Evolutionary conservation across 345 rosid genomes (phyloP).

Genomic region (Cardamine resedifolia): DNA sequence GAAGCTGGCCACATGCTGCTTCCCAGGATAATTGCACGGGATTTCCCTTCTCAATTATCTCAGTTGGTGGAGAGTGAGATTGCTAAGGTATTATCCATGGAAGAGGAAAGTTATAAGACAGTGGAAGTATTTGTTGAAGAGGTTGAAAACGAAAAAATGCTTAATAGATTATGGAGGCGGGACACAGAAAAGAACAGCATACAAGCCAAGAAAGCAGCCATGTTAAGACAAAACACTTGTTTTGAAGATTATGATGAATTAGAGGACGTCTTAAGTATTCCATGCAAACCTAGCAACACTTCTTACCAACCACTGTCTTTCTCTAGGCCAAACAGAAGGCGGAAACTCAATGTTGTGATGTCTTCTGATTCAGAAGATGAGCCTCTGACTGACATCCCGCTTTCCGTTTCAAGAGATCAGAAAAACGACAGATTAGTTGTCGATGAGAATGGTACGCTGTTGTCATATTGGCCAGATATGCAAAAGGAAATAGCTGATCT

Average conservation of each 20-base stretch:
- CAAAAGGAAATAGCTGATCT: conserved; percentile 39
- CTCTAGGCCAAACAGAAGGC: conserved; percentile 42
- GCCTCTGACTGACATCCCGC: conserved; percentile 27
- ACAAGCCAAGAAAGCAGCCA: conserved; percentile 76
- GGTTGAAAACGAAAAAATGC: conserved; percentile 44
- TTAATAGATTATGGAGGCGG: conserved; percentile 37
- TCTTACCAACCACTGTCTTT: conserved; percentile 48
- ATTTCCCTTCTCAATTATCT: conserved; percentile 70
- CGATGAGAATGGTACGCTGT: conserved; percentile 34
- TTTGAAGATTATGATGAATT: conserved; percentile 45
- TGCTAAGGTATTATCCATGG: conserved; percentile 42
- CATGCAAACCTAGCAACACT: conserved; percentile 43
- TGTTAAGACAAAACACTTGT: conserved; percentile 62
- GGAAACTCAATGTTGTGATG: conserved; percentile 51
- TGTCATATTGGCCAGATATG: conserved; percentile 35
- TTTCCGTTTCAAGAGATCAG: conserved; percentile 31
- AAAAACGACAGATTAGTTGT: conserved; percentile 33
- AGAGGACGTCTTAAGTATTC: conserved; percentile 36
- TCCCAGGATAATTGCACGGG: conserved; percentile 68
- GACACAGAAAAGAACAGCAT: conserved; percentile 41
- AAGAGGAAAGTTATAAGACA: conserved; percentile 45
- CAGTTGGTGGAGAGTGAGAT: conserved; percentile 77
- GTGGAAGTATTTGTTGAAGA: conserved; percentile 45
- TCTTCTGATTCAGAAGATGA: conserved; percentile 93
- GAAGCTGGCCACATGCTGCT: conserved; percentile 59